Evolutionary conservation across 1,284 basidiomycete genomes (phyloP).

Genomic region (Sporisorium scitamineum): DNA sequence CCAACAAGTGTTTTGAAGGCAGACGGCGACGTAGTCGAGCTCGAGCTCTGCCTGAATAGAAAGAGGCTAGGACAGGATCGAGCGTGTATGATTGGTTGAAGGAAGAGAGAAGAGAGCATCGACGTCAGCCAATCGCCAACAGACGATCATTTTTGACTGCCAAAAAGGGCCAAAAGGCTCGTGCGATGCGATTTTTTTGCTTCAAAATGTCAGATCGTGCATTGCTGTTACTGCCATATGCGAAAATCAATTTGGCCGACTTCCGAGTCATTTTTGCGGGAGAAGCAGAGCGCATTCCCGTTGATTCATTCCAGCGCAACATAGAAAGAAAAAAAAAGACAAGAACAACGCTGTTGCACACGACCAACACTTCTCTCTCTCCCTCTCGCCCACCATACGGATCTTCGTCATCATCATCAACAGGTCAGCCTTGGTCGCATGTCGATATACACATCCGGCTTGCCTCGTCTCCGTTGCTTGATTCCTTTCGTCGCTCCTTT

Average conservation of each 20-base stretch:
- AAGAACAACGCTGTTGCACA: slow-evolving; percentile 2
- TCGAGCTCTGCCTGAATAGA: background rate
- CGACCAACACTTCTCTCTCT: slow-evolving; percentile 8
- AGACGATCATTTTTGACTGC: slow-evolving; percentile 2
- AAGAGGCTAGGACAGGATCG: background rate
- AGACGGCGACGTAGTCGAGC: background rate
- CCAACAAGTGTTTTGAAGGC: background rate
- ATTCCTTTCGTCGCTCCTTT: slow-evolving; percentile 13
- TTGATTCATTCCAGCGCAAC: background rate
- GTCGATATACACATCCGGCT: slow-evolving; percentile 22
- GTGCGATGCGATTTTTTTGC: slow-evolving; percentile 12
- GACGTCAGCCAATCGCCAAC: slow-evolving; percentile 7
- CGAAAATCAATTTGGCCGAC: slow-evolving; percentile 10
- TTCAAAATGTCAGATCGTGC: slow-evolving; percentile 11
- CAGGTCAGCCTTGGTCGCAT: slow-evolving; percentile 21
- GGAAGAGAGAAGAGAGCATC: background rate
- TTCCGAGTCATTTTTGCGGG: slow-evolving; percentile 25
- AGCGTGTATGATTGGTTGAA: slow-evolving; percentile 12
- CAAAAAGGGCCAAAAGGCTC: slow-evolving; percentile 12
- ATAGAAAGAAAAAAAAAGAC: background rate
- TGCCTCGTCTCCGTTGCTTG: slow-evolving; percentile 16
- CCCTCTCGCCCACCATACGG: background rate
- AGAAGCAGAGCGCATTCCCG: slow-evolving; percentile 14
- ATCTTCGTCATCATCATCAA: background rate
- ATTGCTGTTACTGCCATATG: background rate